Conservation (phyloP, 1,284 basidiomycete genomes). For the Cutaneotrichosporon sp. region DNA sequence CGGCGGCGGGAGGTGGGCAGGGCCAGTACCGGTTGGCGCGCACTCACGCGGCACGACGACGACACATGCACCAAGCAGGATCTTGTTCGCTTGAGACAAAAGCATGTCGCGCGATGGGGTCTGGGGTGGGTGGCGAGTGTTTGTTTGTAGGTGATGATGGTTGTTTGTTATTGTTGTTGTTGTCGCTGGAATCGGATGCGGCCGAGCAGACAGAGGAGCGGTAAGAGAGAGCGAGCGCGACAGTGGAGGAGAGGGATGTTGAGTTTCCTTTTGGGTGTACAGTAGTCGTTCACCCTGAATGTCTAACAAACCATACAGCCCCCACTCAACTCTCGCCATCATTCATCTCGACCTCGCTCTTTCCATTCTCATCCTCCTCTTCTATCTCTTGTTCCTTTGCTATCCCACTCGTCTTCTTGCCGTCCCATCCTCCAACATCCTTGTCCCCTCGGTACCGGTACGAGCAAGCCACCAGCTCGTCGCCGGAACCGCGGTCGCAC, state of each 20-base stretch:
- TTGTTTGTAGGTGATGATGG: background rate
- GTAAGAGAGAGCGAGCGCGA: no score
- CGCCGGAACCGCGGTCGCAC: constrained; percentile 5
- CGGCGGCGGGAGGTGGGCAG: background rate
- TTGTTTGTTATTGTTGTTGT: no score
- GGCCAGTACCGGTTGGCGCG: no score
- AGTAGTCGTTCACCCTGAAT: no score
- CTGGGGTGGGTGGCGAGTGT: background rate
- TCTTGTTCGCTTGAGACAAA: constrained; percentile 31
- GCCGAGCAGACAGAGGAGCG: no score
- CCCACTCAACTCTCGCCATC: no score
- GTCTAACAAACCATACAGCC: no score
- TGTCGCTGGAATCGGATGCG: no score
- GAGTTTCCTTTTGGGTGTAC: no score
- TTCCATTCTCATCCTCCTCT: background rate
- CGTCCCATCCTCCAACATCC: background rate
- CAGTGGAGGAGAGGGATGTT: no score
- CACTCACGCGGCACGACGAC: constrained; percentile 34
- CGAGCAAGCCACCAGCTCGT: background rate
- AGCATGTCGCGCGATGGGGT: constrained; percentile 15
- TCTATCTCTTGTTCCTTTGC: background rate
- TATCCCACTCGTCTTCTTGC: background rate
- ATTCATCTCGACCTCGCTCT: background rate
- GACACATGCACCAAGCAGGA: constrained; percentile 28
- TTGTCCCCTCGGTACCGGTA: no score